Conservation (phyloP, 2,329 filamentous ascomycete genomes). For the Microdochium trichocladiopsis region DNA sequence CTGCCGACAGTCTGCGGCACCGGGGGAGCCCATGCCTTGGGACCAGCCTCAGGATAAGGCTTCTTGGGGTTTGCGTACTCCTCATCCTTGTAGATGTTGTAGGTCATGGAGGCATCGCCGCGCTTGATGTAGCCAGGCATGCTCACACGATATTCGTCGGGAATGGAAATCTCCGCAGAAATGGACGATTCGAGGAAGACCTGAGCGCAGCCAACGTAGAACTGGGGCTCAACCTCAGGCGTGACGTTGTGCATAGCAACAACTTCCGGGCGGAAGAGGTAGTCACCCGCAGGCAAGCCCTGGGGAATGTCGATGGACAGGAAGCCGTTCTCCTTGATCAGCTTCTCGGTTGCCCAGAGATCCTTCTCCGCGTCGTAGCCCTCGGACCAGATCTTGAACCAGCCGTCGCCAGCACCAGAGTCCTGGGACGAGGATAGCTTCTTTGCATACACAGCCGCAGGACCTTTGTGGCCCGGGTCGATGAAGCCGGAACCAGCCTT, state of each 20-base stretch:
- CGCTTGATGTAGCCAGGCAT: constrained; percentile 9
- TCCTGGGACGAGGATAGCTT: not conserved
- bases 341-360: constrained; percentile 15
- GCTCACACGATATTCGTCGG: constrained; percentile 18
- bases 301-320: constrained; percentile 41
- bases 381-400: constrained; percentile 9
- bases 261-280: constrained; percentile 50
- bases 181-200: constrained; percentile 1
- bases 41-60: not conserved
- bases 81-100: constrained; percentile 6
- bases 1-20: not conserved
- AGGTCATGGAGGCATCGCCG: constrained; percentile 7
- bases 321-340: constrained; percentile 36
- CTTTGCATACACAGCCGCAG: constrained; percentile 8
- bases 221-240: constrained; percentile 31
- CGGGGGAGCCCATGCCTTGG: not conserved
- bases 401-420: constrained; percentile 4
- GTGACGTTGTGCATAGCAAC: constrained; percentile 43
- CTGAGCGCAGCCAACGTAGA: constrained; percentile 20
- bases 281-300: constrained; percentile 42
- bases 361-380: constrained; percentile 15
- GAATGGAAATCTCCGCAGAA: constrained; percentile 23
- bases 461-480: constrained; percentile 4
- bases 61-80: not conserved
- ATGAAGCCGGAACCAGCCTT: constrained; percentile 4